phyloP scores from a whole-genome alignment of 352 stramenopile genomes.

The Phytophthora lateralis region DNA sequence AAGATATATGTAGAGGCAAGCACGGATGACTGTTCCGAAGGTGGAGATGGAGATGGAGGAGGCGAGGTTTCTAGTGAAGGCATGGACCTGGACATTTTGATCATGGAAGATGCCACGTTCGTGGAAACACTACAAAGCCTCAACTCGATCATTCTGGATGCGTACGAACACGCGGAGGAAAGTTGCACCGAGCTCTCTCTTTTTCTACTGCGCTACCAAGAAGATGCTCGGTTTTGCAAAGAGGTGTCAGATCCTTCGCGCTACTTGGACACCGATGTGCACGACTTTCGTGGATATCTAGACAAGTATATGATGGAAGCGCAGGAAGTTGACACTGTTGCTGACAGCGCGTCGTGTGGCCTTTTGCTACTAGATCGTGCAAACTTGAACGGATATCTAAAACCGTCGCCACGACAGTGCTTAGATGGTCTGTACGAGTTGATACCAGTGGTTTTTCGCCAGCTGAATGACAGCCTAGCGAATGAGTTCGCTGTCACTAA shows the following conservation, averaged over 20 bases:
- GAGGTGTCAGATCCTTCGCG: slow-evolving; percentile 34
- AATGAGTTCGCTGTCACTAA: slow-evolving; percentile 57
- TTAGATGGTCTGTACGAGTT: slow-evolving; percentile 60
- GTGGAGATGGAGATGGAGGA: slow-evolving; percentile 41
- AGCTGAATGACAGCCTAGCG: slow-evolving; percentile 66
- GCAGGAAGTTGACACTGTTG: slow-evolving; percentile 52
- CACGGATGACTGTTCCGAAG: slow-evolving; percentile 46
- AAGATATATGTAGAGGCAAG: slow-evolving; percentile 67
- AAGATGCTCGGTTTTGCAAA: slow-evolving; percentile 71
- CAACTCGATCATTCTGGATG: slow-evolving; percentile 56
- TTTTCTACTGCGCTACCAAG: slow-evolving; percentile 78
- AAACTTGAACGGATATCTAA: slow-evolving; percentile 62
- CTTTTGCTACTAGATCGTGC: slow-evolving; percentile 65
- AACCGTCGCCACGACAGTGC: slow-evolving; percentile 70
- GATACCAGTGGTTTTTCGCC: slow-evolving; percentile 62
- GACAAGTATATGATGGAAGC: slow-evolving; percentile 73
- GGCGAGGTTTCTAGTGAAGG: slow-evolving; percentile 46
- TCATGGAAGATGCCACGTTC: slow-evolving; percentile 74
- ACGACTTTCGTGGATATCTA: slow-evolving; percentile 67
- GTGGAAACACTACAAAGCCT: slow-evolving; percentile 62
- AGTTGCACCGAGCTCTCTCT: slow-evolving; percentile 66
- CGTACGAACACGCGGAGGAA: slow-evolving; percentile 52
- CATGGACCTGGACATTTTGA: slow-evolving; percentile 81
- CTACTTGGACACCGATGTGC: slow-evolving; percentile 42
- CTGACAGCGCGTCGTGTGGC: slow-evolving; percentile 50